Base-by-base conservation (phyloP, 306 rosid species). In the Vigna unguiculata region DNA sequence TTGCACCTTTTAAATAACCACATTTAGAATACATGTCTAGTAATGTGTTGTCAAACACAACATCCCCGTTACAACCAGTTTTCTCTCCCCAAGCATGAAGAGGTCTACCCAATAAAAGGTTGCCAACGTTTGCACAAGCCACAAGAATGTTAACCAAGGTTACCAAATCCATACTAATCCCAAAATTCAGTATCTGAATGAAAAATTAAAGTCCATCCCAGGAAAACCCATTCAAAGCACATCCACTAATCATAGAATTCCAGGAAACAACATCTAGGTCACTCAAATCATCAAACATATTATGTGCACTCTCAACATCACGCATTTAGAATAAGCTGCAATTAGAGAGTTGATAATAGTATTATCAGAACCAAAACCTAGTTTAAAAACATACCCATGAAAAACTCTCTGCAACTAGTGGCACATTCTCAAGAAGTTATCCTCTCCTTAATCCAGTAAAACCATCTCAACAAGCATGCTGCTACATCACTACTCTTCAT, bases 201-300 rank as follows among this genome's bases (percentile, higher is more conserved):
- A 60, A 60, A 60, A 60, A 60, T 14, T 30, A 14, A 16, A 60
- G 67, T 60, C 67, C 67, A 8, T 15, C 32, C n/a, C 14, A 15
- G 13, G 45, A 60, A 32, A 30, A 7, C 7, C 67, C 67, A 60
- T 90, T 93, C 64, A 52, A 62, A n/a, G 82, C 88, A 77, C 49
- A 89, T 2, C 92, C 97, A 76, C 91, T 90, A 43, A 93, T 93
- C 97, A 90, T 85, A 4, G 96, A 91, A 82, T 88, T 60, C 67
- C 67, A 60, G 41, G 97, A 84, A 71, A 93, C 80, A 22, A 90
- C 92, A 80, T 93, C 93, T 69, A 88, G 72, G 2, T 83, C 88
- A 81, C 24, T 13, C 93, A 90, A 74, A 84, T 76, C 90, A 85
- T 90, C 97, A 66, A 91, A 91, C 91, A 88, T 63, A 81, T 85